These are phyloP conservation scores for Hygrocybe coccinea DNA, from an alignment of 768 basidiomycete species.

Conservation along the genomic window DNA sequence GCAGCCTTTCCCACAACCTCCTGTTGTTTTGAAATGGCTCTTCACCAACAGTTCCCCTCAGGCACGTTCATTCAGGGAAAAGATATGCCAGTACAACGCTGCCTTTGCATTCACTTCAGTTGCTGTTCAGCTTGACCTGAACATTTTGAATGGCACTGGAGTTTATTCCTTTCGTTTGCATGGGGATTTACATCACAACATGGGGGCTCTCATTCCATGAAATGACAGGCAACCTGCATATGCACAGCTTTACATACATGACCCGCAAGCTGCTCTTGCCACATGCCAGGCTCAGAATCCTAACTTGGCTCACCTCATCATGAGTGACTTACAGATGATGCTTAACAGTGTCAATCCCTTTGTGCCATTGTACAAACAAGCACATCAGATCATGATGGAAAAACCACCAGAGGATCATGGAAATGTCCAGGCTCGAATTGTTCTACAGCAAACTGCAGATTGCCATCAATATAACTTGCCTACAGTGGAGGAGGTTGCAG, in stretches of 20 bases:
- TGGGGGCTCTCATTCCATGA: conserved; percentile 28
- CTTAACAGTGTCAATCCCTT: no score
- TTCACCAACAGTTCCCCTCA: neutral
- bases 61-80: conserved; percentile 21
- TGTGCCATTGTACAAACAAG: no score
- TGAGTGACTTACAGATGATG: neutral
- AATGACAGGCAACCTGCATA: conserved; percentile 19
- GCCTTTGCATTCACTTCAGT: conserved; percentile 33
- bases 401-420: no score
- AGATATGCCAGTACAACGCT: conserved; percentile 35
- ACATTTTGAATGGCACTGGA: neutral
- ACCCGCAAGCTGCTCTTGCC: conserved; percentile 25
- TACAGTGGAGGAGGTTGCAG: no score
- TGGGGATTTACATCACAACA: conserved; percentile 29
- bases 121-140: conserved; percentile 1
- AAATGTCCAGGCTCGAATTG: no score
- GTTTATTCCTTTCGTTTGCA: conserved; percentile 21
- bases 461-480: no score
- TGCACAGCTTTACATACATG: conserved; percentile 39
- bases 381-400: no score
- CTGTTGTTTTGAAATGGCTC: neutral
- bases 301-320: neutral
- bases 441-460: no score
- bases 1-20: neutral
- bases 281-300: neutral